These are phyloP conservation scores for Arctostaphylos glauca DNA, from an alignment of 148 eudicot genomes.

Conservation along the genomic window DNA sequence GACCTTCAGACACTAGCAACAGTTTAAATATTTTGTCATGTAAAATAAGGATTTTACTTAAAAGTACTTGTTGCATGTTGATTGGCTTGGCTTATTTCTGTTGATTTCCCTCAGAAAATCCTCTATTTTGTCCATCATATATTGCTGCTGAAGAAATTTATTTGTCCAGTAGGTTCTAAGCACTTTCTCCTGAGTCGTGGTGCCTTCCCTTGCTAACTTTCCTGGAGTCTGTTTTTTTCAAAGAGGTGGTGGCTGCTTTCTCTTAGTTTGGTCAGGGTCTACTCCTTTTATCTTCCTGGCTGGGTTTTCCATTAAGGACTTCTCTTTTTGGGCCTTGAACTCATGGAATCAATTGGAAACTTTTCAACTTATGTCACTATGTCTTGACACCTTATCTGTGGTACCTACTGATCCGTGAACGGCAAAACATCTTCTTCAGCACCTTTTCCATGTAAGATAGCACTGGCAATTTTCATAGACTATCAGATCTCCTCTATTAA, in stretches of 20 bases:
- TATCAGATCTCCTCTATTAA: neutral
- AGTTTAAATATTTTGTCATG: neutral
- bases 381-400: too few relatives aligned
- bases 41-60: neutral
- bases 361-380: neutral
- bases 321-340: neutral
- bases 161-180: neutral
- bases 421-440: neutral
- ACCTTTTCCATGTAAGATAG: neutral
- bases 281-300: neutral
- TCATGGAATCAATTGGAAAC: neutral
- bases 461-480: neutral
- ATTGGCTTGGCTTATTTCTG: neutral
- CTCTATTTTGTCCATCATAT: neutral
- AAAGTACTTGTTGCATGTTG: neutral
- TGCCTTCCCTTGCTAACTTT: neutral
- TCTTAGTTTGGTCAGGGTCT: neutral
- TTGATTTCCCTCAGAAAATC: neutral
- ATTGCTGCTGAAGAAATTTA: neutral
- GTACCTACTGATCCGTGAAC: too few relatives aligned
- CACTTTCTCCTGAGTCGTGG: neutral
- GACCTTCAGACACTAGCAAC: neutral
- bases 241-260: neutral
- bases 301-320: neutral
- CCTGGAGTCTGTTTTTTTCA: neutral